Base-by-base conservation (phyloP, 805 yeast genomes). In the Yamadazyma sp. region DNA sequence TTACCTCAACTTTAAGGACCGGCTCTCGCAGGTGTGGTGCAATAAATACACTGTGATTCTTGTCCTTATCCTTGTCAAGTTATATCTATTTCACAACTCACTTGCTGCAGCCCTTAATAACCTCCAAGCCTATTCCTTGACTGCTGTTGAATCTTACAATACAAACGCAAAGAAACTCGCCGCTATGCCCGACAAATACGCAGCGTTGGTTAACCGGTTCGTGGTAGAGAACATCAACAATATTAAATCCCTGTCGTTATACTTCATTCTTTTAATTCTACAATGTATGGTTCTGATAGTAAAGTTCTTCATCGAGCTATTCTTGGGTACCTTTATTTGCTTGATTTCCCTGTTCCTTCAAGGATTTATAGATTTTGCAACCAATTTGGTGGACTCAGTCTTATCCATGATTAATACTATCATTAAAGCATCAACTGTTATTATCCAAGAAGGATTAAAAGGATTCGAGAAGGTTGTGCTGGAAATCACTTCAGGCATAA, bases 251-350 rank as follows among this genome's bases (percentile, higher is more conserved):
- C 43, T 40, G 31, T 32, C 44, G 3, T n/a, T 43, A 13, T 25
- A 30, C 14, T 38, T 41, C 8, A 8, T 46, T 1, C 13, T 41
- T 3, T 32, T 43, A 14, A 15, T 30, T 19, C 27, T 41, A 13
- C 29, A 35, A 18, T 29, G 45, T 25, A 10, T 41, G 6, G 82
- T 84, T 48, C 68, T 71, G 28, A 45, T 89, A 27, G 54, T 86
- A 0, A 53, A 77, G 3, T 86, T 91, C 53, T 64, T 78, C 6
- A 62, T 91, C 6, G 88, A 89, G 21, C 50, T 91, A 46, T 75
- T 84, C 32, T 58, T 89, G 2, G 98, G 97, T 0, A 93, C 98
- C 0, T 87, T 86, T 59, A 82, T 84, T 0, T 93, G 99, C 58
- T 65, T 93, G 10, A 56, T 88, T 10, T 77, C 84, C 0, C 81